Percentiles rank a stretch among this genome's conserved stretches.
These are phyloP conservation scores for Cordyceps sp. DNA, from an alignment of 2,329 filamentous ascomycete genomes.

Conservation along the genomic window DNA sequence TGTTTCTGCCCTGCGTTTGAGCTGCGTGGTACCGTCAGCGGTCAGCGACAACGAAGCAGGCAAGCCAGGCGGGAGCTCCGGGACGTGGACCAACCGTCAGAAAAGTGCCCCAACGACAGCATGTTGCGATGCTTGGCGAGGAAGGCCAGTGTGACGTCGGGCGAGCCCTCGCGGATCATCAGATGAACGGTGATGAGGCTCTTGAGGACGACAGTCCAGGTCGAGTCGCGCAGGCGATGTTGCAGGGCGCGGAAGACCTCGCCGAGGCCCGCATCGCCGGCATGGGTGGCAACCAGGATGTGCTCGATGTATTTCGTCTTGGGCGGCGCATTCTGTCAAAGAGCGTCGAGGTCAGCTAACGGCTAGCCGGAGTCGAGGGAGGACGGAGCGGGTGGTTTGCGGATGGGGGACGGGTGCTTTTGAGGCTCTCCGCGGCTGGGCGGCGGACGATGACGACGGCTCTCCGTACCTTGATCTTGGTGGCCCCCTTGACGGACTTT, in stretches of 20 bases:
- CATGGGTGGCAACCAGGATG: constrained; percentile 86
- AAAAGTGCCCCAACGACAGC: constrained; percentile 78
- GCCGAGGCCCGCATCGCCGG: constrained; percentile 83
- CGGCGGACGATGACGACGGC: background rate
- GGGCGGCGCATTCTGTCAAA: constrained; percentile 67
- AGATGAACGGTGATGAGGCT: constrained; percentile 87
- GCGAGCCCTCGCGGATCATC: constrained; percentile 91
- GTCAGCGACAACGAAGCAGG: background rate
- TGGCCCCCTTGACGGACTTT: constrained; percentile 97
- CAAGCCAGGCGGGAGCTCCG: background rate
- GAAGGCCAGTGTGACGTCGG: constrained; percentile 74
- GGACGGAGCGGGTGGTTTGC: too few species aligned
- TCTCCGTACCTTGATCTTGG: constrained; percentile 92
- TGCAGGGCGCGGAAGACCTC: constrained; percentile 91
- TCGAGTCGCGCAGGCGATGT: constrained; percentile 78
- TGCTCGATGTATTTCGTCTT: constrained; percentile 99
- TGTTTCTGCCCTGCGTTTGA: constrained; percentile 89
- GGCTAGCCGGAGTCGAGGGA: too few species aligned
- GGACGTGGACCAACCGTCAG: constrained; percentile 54
- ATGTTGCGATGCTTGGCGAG: constrained; percentile 69
- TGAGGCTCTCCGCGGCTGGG: too few species aligned
- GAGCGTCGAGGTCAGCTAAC: background rate
- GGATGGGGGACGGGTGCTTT: too few species aligned
- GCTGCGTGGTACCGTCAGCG: constrained; percentile 30
- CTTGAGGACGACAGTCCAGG: constrained; percentile 99